Conservation (phyloP, 805 yeast genomes). For the Kuraishia ogatae region DNA sequence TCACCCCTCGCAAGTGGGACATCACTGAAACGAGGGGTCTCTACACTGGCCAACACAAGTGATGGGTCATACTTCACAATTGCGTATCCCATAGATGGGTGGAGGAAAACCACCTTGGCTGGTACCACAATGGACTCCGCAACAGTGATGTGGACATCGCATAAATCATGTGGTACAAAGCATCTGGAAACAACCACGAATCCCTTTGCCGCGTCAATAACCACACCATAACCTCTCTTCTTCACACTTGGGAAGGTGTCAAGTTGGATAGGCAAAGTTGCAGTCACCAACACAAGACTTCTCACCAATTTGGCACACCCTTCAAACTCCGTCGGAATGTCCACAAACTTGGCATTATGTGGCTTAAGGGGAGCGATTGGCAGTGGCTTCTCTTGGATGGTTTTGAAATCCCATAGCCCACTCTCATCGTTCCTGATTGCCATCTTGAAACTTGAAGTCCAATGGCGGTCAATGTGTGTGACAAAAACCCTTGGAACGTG, state of each 20-base stretch:
- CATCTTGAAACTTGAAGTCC: constrained; percentile 64
- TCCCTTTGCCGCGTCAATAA: constrained; percentile 75
- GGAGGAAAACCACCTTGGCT: constrained; percentile 73
- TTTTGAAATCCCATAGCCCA: constrained; percentile 48
- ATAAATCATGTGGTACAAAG: constrained; percentile 73
- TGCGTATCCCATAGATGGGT: constrained; percentile 83
- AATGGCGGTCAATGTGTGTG: constrained; percentile 74
- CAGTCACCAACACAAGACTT: constrained; percentile 65
- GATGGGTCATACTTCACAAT: constrained; percentile 75
- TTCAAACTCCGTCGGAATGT: constrained; percentile 51
- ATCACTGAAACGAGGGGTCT: constrained; percentile 54
- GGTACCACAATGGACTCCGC: constrained; percentile 83
- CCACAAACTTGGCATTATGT: constrained; percentile 60
- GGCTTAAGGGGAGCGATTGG: constrained; percentile 45
- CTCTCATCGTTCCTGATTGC: constrained; percentile 53
- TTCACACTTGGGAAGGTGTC: constrained; percentile 66
- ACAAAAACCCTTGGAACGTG: constrained; percentile 66
- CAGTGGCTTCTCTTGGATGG: constrained; percentile 51
- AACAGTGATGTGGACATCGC: constrained; percentile 68
- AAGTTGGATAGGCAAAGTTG: constrained; percentile 57
- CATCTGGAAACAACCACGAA: constrained; percentile 71
- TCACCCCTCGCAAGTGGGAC: constrained; percentile 66
- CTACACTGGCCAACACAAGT: constrained; percentile 61
- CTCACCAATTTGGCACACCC: constrained; percentile 49
- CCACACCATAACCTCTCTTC: constrained; percentile 64